Conservation (phyloP, 2,329 filamentous ascomycete species). For the Monosporascus ibericus region DNA sequence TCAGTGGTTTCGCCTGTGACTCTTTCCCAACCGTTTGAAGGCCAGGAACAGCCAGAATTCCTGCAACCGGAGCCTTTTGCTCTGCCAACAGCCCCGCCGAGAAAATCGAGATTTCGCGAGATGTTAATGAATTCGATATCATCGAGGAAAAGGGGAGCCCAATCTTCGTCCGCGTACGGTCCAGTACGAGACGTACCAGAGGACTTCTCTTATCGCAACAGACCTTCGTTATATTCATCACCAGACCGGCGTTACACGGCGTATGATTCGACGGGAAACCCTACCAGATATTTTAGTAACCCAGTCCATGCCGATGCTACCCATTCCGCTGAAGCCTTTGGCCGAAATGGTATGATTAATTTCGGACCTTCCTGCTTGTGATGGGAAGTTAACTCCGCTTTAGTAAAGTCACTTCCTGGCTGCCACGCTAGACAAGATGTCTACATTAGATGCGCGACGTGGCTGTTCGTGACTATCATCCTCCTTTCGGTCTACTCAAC, state of each 20-base stretch:
- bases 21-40: not conserved
- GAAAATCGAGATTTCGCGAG: conserved; percentile 14
- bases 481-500: conserved; percentile 57
- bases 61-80: conserved; percentile 1
- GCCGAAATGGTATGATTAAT: not conserved
- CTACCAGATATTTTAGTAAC: not conserved
- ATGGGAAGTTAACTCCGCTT: conserved; percentile 1
- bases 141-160: conserved; percentile 7
- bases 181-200: conserved; percentile 7
- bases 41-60: not conserved
- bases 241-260: not conserved
- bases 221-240: not conserved
- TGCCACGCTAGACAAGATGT: conserved; percentile 24
- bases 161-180: conserved; percentile 1
- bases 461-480: conserved; percentile 44
- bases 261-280: not conserved
- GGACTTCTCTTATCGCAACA: conserved; percentile 8
- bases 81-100: not conserved
- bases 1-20: not conserved
- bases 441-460: conserved; percentile 28
- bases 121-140: conserved; percentile 14
- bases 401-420: conserved; percentile 20
- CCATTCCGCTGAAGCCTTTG: not conserved
- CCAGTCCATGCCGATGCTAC: not conserved
- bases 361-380: not conserved